Evolutionary conservation across 805 yeast genomes (phyloP).

Genomic region (Starmerella davenportii): DNA sequence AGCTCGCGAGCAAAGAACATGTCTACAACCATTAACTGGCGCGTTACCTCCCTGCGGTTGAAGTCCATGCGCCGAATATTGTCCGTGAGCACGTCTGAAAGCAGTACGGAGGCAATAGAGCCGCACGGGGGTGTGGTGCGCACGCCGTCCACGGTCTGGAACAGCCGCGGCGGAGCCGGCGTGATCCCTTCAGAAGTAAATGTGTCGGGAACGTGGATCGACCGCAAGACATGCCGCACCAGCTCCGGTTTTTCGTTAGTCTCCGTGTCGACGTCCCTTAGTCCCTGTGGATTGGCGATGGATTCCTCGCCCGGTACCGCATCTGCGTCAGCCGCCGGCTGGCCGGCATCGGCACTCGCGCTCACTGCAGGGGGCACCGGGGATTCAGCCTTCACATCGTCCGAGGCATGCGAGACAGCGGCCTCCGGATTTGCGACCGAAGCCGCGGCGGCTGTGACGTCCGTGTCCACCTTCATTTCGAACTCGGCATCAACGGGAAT

Average conservation of each 20-base stretch:
- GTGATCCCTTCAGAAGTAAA: neutral
- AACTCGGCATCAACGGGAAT: neutral
- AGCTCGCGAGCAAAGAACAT: conserved; percentile 45
- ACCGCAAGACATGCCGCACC: neutral
- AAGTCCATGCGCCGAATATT: conserved; percentile 65
- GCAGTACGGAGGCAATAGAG: conserved; percentile 38
- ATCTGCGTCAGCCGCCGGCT: neutral
- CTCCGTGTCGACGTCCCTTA: neutral
- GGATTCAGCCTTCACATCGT: no score
- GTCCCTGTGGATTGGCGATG: neutral
- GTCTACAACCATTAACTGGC: conserved; percentile 61
- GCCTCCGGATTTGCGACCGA: no score
- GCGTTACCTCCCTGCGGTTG: conserved; percentile 72
- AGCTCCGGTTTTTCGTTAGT: neutral
- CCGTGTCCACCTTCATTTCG: no score
- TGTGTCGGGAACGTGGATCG: neutral
- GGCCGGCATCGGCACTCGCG: no score
- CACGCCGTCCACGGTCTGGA: conserved; percentile 22
- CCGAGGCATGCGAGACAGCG: no score
- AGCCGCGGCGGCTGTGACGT: no score
- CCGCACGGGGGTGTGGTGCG: conserved; percentile 46
- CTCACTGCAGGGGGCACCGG: no score
- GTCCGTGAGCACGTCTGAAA: conserved; percentile 62
- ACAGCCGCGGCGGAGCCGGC: neutral
- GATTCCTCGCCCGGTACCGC: neutral